Evolutionary conservation across 305 asterid genomes (phyloP).

Genomic region (Salvia sclarea): DNA sequence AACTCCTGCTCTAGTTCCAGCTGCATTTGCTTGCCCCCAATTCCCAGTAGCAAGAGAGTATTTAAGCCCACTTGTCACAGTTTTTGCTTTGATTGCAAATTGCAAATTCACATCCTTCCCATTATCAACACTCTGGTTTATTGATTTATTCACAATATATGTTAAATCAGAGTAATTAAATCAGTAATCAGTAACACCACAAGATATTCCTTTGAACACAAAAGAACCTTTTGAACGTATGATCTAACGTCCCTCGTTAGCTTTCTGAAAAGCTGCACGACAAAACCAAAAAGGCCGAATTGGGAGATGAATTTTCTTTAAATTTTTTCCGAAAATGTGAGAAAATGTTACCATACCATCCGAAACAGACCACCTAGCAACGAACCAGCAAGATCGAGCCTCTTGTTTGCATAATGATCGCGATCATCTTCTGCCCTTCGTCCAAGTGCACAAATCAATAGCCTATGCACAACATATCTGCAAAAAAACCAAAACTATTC

Average conservation of each 20-base stretch:
- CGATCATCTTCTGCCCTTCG: constrained; percentile 88
- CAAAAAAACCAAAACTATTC: constrained; percentile 3
- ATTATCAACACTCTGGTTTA: constrained; percentile 73
- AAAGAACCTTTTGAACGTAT: constrained; percentile 80
- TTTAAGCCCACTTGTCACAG: constrained; percentile 78
- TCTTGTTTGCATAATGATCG: constrained; percentile 91
- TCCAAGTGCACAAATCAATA: constrained; percentile 78
- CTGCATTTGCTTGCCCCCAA: constrained; percentile 76
- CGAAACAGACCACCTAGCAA: constrained; percentile 52
- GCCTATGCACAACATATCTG: constrained; percentile 82
- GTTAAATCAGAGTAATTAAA: constrained; percentile 18
- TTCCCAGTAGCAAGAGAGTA: constrained; percentile 81
- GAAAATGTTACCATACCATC: constrained; percentile 38
- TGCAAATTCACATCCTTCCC: constrained; percentile 82
- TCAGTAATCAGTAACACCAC: background rate
- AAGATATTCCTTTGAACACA: constrained; percentile 5
- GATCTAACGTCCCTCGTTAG: constrained; percentile 81
- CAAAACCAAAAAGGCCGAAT: constrained; percentile 13
- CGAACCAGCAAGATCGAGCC: constrained; percentile 95
- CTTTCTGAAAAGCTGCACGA: constrained; percentile 81
- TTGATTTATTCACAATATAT: constrained; percentile 22
- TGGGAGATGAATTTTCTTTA: constrained; percentile 3
- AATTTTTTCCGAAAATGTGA: background rate
- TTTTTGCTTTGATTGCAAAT: constrained; percentile 68
- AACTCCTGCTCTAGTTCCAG: constrained; percentile 75